Conservation (phyloP, 441 rosid genomes). For the Syzygium syzygioides region DNA sequence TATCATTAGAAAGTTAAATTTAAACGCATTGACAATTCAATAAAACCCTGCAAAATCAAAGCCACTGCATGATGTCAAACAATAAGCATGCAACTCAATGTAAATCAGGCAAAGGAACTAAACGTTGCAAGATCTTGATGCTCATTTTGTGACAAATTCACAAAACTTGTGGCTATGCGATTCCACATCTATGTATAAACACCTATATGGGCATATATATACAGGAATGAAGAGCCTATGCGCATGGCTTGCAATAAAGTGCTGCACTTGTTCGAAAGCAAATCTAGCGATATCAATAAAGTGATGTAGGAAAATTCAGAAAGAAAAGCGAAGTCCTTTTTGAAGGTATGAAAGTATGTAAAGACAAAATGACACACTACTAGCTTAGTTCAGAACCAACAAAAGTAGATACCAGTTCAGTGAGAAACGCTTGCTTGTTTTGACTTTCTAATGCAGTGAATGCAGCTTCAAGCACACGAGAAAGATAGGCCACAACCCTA, state of each 20-base stretch:
- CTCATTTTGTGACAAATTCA: background rate
- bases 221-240: background rate
- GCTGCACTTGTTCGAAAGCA: background rate
- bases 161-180: background rate
- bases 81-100: background rate
- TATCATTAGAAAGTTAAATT: background rate
- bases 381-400: background rate
- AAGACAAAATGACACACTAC: background rate
- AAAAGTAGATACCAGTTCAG: conserved; percentile 72
- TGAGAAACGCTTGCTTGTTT: conserved; percentile 95
- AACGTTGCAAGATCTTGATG: background rate
- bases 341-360: background rate
- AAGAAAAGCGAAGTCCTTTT: background rate
- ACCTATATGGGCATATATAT: background rate
- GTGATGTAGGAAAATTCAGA: background rate
- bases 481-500: conserved; percentile 96
- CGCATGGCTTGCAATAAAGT: background rate
- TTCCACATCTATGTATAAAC: background rate
- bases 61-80: background rate
- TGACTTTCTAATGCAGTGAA: conserved; percentile 96
- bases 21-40: background rate
- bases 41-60: background rate
- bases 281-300: background rate
- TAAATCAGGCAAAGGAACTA: background rate
- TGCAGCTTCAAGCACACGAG: conserved; percentile 96